Evolutionary conservation across 352 stramenopile genomes (phyloP).

Genomic region (Elongisporangium anandrum): DNA sequence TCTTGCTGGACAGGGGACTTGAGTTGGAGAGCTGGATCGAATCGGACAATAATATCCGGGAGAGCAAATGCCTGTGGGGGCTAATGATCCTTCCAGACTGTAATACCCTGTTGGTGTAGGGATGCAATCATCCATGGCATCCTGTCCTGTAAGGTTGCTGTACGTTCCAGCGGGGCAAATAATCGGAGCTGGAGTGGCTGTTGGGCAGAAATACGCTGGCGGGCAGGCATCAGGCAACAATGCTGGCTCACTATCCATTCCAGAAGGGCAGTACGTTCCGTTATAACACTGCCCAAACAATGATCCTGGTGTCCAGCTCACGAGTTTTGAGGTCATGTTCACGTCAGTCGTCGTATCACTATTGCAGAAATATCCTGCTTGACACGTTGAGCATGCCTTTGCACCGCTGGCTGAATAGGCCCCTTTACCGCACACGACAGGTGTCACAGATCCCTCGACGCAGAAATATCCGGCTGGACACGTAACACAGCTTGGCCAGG

Average conservation of each 20-base stretch:
- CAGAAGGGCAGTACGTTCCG: constrained; percentile 76
- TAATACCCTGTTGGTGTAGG: constrained; percentile 66
- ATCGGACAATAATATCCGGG: constrained; percentile 85
- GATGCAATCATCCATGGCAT: constrained; percentile 67
- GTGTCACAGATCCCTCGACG: constrained; percentile 45
- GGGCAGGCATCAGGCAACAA: constrained; percentile 72
- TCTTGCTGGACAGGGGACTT: constrained; percentile 70
- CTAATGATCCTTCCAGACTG: constrained; percentile 56
- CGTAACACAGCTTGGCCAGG: constrained; percentile 57
- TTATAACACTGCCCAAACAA: constrained; percentile 84
- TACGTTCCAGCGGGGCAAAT: constrained; percentile 84
- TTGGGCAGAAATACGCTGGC: constrained; percentile 78
- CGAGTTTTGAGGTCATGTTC: constrained; percentile 52
- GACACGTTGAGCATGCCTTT: constrained; percentile 52
- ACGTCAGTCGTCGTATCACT: constrained; percentile 56
- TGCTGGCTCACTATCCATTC: constrained; percentile 64
- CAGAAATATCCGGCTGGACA: constrained; percentile 87
- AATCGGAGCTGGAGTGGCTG: constrained; percentile 50
- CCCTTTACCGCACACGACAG: constrained; percentile 69
- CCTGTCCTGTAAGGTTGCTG: constrained; percentile 78
- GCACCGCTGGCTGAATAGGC: constrained; percentile 47
- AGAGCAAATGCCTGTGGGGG: constrained; percentile 49
- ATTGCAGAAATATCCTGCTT: constrained; percentile 79
- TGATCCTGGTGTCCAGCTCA: constrained; percentile 57
- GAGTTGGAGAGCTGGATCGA: constrained; percentile 55